A percentile compares a stretch with the other conserved stretches of the same genome.
Conservation (phyloP, 768 basidiomycete genomes). For the Rhodocollybia butyracea region DNA sequence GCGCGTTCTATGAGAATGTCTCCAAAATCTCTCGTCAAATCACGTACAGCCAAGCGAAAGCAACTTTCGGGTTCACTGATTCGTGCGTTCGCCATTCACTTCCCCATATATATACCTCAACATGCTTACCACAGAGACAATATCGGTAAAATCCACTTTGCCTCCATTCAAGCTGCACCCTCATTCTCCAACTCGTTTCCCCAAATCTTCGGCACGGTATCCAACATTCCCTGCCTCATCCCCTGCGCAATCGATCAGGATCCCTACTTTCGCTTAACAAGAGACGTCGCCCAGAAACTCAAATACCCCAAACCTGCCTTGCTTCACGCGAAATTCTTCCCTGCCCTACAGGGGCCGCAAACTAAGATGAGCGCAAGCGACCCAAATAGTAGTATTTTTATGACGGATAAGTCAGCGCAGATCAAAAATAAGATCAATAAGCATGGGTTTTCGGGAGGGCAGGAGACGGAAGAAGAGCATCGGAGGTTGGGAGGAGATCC, state of each 20-base stretch:
- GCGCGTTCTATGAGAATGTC: slow-evolving; percentile 91
- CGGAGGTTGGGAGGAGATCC: slow-evolving; percentile 83
- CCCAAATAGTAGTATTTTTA: slow-evolving; percentile 89
- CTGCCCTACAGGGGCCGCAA: slow-evolving; percentile 95
- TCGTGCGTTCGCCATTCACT: slow-evolving; percentile 57
- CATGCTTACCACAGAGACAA: slow-evolving; percentile 70
- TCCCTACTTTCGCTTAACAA: slow-evolving; percentile 95
- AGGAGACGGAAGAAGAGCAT: slow-evolving; percentile 96
- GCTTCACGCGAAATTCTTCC: slow-evolving; percentile 96
- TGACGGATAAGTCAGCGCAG: slow-evolving; percentile 88
- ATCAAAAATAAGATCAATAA: slow-evolving; percentile 98
- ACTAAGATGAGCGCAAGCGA: slow-evolving; percentile 99
- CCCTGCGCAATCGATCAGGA: slow-evolving; percentile 99
- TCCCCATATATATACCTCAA: neutral
- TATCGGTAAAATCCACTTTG: slow-evolving; percentile 97
- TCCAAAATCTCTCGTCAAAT: slow-evolving; percentile 91
- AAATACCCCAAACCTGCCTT: slow-evolving; percentile 95
- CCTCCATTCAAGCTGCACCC: slow-evolving; percentile 91
- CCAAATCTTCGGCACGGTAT: slow-evolving; percentile 84
- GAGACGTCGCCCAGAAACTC: slow-evolving; percentile 90
- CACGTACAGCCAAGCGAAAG: slow-evolving; percentile 89
- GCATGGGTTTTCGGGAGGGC: slow-evolving; percentile 95
- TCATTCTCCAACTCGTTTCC: slow-evolving; percentile 99
- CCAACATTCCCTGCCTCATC: slow-evolving; percentile 89
- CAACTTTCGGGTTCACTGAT: slow-evolving; percentile 95